Evolutionary conservation across 2,329 filamentous ascomycete species (phyloP), one percentile per base, ranked within the genome.

Genomic region (Fusarium pseudocircinatum): DNA sequence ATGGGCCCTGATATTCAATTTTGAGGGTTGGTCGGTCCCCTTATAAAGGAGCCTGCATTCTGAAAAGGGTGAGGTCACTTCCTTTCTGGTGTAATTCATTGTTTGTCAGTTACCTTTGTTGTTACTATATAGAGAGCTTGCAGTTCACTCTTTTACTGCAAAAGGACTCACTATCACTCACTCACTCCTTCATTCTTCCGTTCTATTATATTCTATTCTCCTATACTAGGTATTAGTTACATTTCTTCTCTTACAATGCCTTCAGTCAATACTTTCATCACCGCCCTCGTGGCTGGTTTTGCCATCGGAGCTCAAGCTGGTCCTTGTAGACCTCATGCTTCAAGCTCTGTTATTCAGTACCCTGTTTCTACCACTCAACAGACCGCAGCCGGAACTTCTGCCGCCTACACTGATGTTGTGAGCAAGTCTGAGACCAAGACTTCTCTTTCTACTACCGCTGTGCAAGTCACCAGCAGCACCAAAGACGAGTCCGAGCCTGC

Each of bases 21-120:
- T 72, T 58, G 62, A 73, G 70, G 70, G 70, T 63, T 53, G 65
- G 39, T 52, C 15, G 15, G 36, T 43, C 53, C 70, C 70, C 70
- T 73, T 68, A 63, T 73, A 68, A 74, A 74, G 67, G 70, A 74
- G 67, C 58, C 40, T 68, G 24, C 49, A 54, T 61, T 56, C 54
- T 60, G 56, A 24, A 40, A 37, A 63, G 57, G 65, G 57, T 37
- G 43, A 61, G 22, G 22, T 40, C 44, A 24, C n/a, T 57, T 67
- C 36, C 50, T 54, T 67, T 50, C 26, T 53, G 44, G 22, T 44
- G 52, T 52, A 37, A 32, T 30, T 62, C 57, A 56, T 47, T 32
- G 37, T 63, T 57, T 53, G 50, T 64, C 34, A 59, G 46, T 65
- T 50, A 20, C 56, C 34, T 53, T 60, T 42, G 47, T 43, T 43